A percentile compares a stretch with the other conserved stretches of the same genome.
Evolutionary conservation across 75 land plant species (phyloP).

Genomic region (Sequoia sempervirens): DNA sequence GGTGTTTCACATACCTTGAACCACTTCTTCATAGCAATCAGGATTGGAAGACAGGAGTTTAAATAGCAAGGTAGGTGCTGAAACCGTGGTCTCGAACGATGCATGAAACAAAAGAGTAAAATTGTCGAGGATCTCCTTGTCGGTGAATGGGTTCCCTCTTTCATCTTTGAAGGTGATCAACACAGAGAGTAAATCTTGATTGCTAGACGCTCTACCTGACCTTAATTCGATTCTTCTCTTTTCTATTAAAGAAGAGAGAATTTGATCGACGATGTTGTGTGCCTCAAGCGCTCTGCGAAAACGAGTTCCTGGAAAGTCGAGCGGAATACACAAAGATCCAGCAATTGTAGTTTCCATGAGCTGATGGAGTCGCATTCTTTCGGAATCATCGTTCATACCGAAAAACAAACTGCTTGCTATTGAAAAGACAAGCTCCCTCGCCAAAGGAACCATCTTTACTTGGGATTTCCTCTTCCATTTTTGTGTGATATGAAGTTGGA

Average conservation of each 20-base stretch:
- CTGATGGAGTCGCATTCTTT: neutral
- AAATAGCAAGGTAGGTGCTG: too few species aligned
- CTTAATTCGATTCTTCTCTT: slow-evolving; percentile 17
- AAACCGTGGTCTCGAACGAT: too few species aligned
- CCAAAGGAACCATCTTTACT: slow-evolving; percentile 21
- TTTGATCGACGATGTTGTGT: slow-evolving; percentile 9
- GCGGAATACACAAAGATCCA: slow-evolving; percentile 10
- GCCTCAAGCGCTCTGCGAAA: slow-evolving; percentile 24
- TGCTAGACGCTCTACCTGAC: neutral
- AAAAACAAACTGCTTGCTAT: slow-evolving; percentile 23
- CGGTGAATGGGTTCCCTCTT: neutral
- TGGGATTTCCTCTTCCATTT: slow-evolving; percentile 16
- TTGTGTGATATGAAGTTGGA: slow-evolving; percentile 6
- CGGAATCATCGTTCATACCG: slow-evolving; percentile 23
- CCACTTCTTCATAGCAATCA: too few species aligned
- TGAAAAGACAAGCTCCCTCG: slow-evolving; percentile 27
- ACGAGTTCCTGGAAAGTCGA: slow-evolving; percentile 33
- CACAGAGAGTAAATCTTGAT: neutral
- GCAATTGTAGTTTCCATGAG: too few species aligned
- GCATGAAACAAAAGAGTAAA: too few species aligned
- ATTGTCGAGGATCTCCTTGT: too few species aligned
- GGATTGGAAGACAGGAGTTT: too few species aligned
- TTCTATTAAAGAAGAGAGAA: slow-evolving; percentile 11
- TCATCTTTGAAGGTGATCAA: slow-evolving; percentile 29
- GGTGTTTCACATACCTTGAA: too few species aligned